Evolutionary conservation across 2,329 filamentous ascomycete genomes (phyloP), one percentile per base, ranked within the genome.

Genomic region (Cyclaneusma minus): DNA sequence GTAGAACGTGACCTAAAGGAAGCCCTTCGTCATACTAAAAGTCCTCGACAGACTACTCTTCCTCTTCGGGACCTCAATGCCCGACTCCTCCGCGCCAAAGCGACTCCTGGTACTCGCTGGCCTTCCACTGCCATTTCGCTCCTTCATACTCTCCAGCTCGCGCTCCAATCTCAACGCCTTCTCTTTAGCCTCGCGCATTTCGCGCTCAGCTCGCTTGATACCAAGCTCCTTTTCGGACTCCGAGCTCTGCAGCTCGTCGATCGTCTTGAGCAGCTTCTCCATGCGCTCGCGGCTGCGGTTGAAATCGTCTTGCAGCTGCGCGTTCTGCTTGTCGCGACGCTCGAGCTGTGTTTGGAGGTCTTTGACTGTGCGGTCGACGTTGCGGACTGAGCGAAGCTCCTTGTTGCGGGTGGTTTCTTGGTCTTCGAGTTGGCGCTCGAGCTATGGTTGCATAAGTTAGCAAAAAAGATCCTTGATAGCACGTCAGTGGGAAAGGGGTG

Each of bases 301-400:
- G 30, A 93, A 67, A 43, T 95, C 89, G 28, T 94, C 87, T 29
- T 73, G 66, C 11, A 93, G 62, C 45, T 89, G 76, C 4, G 62
- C 47, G 42, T 85, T 83, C 41, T 81, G 72, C 56, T 92, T 94
- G 38, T 95, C 87, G 41, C 84, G 82, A 40, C 89, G 81, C 24
- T 93, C 84, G 38, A 98, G 79, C 51, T 95, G 87, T 13, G 72
- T 65, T 52, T 94, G 82, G 13, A 95, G 67, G 51, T 95, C 89
- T 52, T 89, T 89, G 44, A 95, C 84, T 2, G 75, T 82, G 34
- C 87, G 83, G 55, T 95, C 89, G 14, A 94, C 77, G 47, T 91
- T 93, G 42, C 89, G 84, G 13, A 83, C 75, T 25, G 79, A 85
- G 30, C 87, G 80, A 42, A 85, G 80, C 34, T 85, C 83, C 41